Evolutionary conservation across 2,329 filamentous ascomycete species (phyloP), one percentile per base, ranked within the genome.

Genomic region (Colletotrichum destructivum): DNA sequence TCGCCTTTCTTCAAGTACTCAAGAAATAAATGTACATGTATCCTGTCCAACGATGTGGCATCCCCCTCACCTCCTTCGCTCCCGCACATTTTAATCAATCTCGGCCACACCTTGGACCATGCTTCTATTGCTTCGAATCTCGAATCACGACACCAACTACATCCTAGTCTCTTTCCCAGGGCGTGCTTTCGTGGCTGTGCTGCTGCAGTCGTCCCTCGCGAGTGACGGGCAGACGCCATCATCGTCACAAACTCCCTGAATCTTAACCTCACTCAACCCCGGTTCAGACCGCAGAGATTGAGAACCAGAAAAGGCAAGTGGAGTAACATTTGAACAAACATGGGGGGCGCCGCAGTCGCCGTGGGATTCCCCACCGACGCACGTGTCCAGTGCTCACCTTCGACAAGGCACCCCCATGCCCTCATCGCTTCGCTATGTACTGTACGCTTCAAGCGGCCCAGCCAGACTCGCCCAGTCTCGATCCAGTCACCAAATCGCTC

Each of bases 101-200:
- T 62, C 64, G 64, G 64, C 64, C 35, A 47, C n/a, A 35, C 64
- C 69, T 59, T 63, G 44, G 9, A 42, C 38, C 31, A 59, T 51
- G 51, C 38, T 68, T 62, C 69, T 59, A 35, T 21, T 38, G 18
- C 21, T 57, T 62, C 56, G 40, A 38, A 49, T 55, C 64, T 62
- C 56, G 40, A 38, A 49, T 55, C 21, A 68, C 52, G 16, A 62
- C 64, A n/a, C 57, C 51, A 52, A 38, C 38, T 6, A 47, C 44
- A 16, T 52, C 7, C 26, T 68, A 40, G 63, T 31, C 15, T 35
- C 9, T 49, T 40, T 8, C 21, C 18, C 21, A 16, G 8, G 26
- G 35, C n/a, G 61, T 38, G 23, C n/a, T 54, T 63, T 42, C 15
- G 69, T 71, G 65, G 69, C 69, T 60, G 46, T 69, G 69, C 65